These are phyloP conservation scores for Blakeslea trispora DNA, from an alignment of 371 early-diverging fungal genomes.

Conservation along the genomic window DNA sequence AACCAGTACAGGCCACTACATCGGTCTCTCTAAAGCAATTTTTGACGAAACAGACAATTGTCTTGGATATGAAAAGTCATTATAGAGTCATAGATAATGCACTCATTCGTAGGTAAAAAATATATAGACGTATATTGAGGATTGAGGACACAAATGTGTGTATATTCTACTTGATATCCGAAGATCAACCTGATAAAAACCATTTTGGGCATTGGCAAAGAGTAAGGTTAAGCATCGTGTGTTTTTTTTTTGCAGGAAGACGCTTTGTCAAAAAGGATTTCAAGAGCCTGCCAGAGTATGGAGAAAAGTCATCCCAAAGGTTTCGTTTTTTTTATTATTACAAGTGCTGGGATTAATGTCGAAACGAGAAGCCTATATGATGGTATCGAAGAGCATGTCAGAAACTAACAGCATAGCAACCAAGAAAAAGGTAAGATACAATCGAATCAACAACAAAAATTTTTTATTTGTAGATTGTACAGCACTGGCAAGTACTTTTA, in stretches of 20 bases:
- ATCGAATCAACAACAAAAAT: conserved; percentile 13
- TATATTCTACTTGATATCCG: conserved; percentile 10
- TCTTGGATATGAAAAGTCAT: conserved; percentile 22
- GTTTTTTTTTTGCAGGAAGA: conserved; percentile 25
- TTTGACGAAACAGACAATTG: conserved; percentile 27
- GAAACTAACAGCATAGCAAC: conserved; percentile 6
- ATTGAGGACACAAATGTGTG: conserved; percentile 16
- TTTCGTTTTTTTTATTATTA: conserved; percentile 20
- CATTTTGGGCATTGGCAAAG: conserved; percentile 11
- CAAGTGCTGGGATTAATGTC: too few relatives aligned
- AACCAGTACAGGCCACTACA: conserved; percentile 22
- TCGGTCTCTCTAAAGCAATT: conserved; percentile 19
- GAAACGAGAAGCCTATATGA: conserved; percentile 13
- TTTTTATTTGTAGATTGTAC: not conserved
- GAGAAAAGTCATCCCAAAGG: conserved; percentile 18
- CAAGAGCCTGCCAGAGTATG: conserved; percentile 17
- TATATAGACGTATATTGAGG: conserved; percentile 27
- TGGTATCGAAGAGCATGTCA: conserved; percentile 6
- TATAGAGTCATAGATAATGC: conserved; percentile 25
- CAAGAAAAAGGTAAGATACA: conserved; percentile 17
- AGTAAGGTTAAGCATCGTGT: too few relatives aligned
- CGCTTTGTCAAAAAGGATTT: conserved; percentile 14
- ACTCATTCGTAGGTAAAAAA: conserved; percentile 25
- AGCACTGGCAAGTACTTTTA: too few relatives aligned
- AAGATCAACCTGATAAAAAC: conserved; percentile 11